Evolutionary conservation across 352 stramenopile genomes (phyloP), one percentile per base, ranked within the genome.

Genomic region (Albugo candida): DNA sequence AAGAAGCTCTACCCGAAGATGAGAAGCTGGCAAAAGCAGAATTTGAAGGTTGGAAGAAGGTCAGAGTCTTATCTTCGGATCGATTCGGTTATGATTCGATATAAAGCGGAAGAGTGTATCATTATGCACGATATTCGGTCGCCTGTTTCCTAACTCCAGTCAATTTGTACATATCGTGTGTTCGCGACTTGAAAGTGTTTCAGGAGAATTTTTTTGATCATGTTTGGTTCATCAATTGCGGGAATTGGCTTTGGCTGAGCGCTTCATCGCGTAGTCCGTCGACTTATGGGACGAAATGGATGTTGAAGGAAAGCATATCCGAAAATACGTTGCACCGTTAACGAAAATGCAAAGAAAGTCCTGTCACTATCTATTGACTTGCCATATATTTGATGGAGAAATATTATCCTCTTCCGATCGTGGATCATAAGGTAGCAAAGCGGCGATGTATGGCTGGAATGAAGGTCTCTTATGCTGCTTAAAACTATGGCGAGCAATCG

Each of bases 111-210:
- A 65, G 83, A 83, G 5, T 87, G 65, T 74, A 91, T 54, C 76
- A 89, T 52, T 52, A 86, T 24, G 89, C 81, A 17, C 65, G 95
- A 27, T 94, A 99, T 63, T 87, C 91, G 18, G 92, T 98, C n/a
- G 93, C 95, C 13, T 99, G 95, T 59, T 99, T 99, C 57, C 66
- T 98, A n/a, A 99, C 95, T 24, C 72, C 93, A n/a, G 95, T 93
- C 5, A 94, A 98, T 60, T 60, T 97, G 16, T 98, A 89, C 55
- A 85, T 96, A 52, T 92, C 69, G 51, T 98, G 93, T 92, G 86
- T 97, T 31, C 65, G 85, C 38, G 93, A 92, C 1, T 73, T 91
- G 13, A 68, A 84, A 43, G 81, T 95, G 5, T 94, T 82, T 60
- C 93, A 98, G 55, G 70, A 89, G 45, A 63, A 83, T 11, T 69